Conservation (phyloP, 345 rosid species). For the Populus deltoides region DNA sequence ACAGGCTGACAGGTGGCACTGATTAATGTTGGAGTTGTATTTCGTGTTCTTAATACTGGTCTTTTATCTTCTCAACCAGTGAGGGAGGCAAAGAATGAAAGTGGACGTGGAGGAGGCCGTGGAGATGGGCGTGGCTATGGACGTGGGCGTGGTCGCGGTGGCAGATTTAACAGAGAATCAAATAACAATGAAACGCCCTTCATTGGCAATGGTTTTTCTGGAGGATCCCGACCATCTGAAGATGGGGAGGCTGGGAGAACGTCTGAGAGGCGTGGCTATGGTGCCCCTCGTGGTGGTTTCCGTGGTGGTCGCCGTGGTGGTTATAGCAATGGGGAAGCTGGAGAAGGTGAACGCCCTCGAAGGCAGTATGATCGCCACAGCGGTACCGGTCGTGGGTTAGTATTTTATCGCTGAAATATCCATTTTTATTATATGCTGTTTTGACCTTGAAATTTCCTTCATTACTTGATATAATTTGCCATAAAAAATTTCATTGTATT, state of each 20-base stretch:
- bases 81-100: constrained; percentile 71
- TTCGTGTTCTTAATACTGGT: neutral
- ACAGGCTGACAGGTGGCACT: neutral
- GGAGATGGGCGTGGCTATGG: constrained; percentile 50
- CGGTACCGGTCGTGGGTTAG: constrained; percentile 95
- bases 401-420: constrained; percentile 5
- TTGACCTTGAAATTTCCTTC: neutral
- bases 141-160: constrained; percentile 51
- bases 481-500: neutral
- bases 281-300: constrained; percentile 58
- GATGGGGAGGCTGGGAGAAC: constrained; percentile 63
- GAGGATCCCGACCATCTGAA: constrained; percentile 55
- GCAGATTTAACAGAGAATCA: constrained; percentile 60
- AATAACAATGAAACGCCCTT: constrained; percentile 40
- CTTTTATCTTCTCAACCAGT: constrained; percentile 36
- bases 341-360: constrained; percentile 69
- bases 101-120: constrained; percentile 56
- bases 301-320: constrained; percentile 82
- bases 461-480: neutral
- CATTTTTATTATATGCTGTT: neutral
- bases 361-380: constrained; percentile 78
- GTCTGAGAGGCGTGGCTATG: constrained; percentile 53
- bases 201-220: constrained; percentile 52
- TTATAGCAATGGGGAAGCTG: constrained; percentile 54
- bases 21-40: neutral